Base-by-base conservation (phyloP, 768 basidiomycete species). In the Erythrobasidium yunnanense region DNA sequence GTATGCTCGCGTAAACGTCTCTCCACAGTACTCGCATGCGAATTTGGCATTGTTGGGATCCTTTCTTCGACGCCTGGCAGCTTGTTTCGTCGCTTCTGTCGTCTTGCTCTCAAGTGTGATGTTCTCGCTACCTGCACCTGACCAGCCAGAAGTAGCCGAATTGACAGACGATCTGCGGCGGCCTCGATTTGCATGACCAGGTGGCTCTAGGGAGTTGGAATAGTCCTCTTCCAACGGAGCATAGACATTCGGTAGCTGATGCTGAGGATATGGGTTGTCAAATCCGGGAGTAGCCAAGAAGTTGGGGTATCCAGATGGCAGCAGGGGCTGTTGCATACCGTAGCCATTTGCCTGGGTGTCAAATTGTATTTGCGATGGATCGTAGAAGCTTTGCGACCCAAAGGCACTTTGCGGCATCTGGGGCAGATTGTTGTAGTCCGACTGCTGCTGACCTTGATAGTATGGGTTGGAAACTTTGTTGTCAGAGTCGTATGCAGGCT, bases 21-120 rank as follows among this genome's bases (percentile, higher is more conserved):
- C 68, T 25, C 62, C 62, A 45, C 68, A 69, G 55, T 69, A 69
- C 22, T 69, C 67, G 62, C 68, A 69, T 4, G 23, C 49, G 35
- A 68, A 69, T 45, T 66, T 69, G 7, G 68, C 68, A 11, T 33
- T 51, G 7, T 29, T 46, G 2, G 67, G 67, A 15, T 68, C 67
- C 38, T 69, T 69, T n/a, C 68, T 49, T 22, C 68, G 22, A n/a
- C 53, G 33, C 30, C 25, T 54, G 17, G 68, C 68, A 18, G 68
- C 68, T 34, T 55, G 35, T 42, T 69, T 69, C 17, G 68, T 69
- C 25, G 68, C 68, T 34, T 55, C 55, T 20, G 68, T 69, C 2
- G 68, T 69, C 58, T 68, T 58, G 23, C 46, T 51, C 27, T 68
- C 67, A 22, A 45, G 32, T 4, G 60, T 63, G 47, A 63, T 32